phyloP scores from a whole-genome alignment of 257 asterid genomes.

The Henckelia pumila region DNA sequence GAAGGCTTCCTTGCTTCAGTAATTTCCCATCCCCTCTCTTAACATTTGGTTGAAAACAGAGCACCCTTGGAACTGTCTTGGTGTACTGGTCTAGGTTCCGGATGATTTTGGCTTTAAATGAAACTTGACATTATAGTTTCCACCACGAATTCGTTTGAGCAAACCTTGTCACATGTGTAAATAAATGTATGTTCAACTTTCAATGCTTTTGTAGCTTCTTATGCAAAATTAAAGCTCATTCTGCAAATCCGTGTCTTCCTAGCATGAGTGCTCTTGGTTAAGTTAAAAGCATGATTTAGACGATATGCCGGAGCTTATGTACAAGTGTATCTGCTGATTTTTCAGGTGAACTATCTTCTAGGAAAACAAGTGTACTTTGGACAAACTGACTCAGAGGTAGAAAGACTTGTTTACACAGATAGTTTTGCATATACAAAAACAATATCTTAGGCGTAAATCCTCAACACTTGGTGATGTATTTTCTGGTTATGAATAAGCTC shows the following conservation, averaged over 20 bases:
- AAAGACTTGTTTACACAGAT: neutral
- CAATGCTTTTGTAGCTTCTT: neutral
- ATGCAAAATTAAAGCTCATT: no score
- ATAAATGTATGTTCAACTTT: neutral
- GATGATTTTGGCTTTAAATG: no score
- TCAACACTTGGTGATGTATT: neutral
- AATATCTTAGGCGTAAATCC: neutral
- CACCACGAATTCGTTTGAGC: no score
- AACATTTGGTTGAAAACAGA: no score
- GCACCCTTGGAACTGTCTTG: no score
- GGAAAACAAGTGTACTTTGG: slow-evolving; percentile 49
- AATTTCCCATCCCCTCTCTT: neutral
- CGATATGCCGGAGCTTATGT: neutral
- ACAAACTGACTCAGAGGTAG: slow-evolving; percentile 51
- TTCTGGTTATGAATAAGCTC: neutral
- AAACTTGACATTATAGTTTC: no score
- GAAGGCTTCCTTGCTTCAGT: slow-evolving; percentile 46
- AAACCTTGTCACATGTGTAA: no score
- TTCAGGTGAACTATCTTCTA: slow-evolving; percentile 53
- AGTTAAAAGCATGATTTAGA: neutral
- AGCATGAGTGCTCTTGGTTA: neutral
- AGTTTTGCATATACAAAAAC: no score
- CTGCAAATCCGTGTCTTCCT: neutral
- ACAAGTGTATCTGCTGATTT: neutral
- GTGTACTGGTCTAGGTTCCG: no score